Conservation (phyloP, 805 yeast species). For the Nakazawaea pomicola region DNA sequence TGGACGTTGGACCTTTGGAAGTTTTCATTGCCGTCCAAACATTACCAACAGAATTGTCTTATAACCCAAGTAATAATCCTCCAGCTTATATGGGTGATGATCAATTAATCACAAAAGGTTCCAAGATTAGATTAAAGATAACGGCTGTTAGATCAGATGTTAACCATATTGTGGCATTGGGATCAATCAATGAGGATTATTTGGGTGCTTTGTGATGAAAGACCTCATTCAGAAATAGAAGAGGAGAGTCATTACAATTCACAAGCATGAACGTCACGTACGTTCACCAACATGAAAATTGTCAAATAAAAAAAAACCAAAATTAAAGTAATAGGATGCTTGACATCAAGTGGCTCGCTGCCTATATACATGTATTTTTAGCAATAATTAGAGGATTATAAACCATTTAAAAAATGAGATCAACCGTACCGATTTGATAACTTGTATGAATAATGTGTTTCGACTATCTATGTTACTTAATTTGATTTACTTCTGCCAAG, state of each 20-base stretch:
- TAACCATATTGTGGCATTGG: slow-evolving; percentile 95
- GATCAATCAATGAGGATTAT: slow-evolving; percentile 96
- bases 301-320: neutral
- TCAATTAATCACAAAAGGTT: slow-evolving; percentile 90
- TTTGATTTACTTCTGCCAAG: too few relatives aligned
- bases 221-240: too few relatives aligned
- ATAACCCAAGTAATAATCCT: slow-evolving; percentile 93
- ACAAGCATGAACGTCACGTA: too few relatives aligned
- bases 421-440: too few relatives aligned
- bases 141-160: slow-evolving; percentile 98
- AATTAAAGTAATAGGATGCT: neutral
- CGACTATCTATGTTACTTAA: too few relatives aligned
- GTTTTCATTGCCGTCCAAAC: slow-evolving; percentile 93
- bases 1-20: slow-evolving; percentile 94
- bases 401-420: too few relatives aligned
- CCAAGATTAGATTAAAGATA: slow-evolving; percentile 88
- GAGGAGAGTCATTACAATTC: too few relatives aligned
- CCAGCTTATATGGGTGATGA: slow-evolving; percentile 97
- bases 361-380: neutral
- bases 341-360: neutral
- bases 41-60: slow-evolving; percentile 90
- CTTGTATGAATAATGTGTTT: too few relatives aligned
- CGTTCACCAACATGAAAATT: neutral
- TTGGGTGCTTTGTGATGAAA: slow-evolving; percentile 70
- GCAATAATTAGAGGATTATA: too few relatives aligned